Conservation (phyloP, 345 rosid genomes). For the Euphorbia pulcherrima region DNA sequence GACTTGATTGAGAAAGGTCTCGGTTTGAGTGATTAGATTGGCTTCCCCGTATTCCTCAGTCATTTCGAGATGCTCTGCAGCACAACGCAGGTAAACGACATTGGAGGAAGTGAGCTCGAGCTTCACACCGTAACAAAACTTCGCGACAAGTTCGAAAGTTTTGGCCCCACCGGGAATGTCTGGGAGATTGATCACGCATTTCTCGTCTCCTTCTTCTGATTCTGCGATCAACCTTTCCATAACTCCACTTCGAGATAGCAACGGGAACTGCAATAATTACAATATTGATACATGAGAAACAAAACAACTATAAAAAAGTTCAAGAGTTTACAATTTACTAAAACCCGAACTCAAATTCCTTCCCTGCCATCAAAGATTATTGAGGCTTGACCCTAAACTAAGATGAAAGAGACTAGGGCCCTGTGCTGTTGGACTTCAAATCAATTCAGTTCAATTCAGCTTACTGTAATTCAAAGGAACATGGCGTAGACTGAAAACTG, state of each 20-base stretch:
- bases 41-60: conserved; percentile 93
- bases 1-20: conserved; percentile 79
- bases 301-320: too few species aligned
- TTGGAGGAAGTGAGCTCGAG: conserved; percentile 89
- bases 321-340: conserved; percentile 1
- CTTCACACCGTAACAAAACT: conserved; percentile 97
- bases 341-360: conserved; percentile 3
- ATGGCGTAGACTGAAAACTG: too few species aligned
- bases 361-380: background rate
- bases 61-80: conserved; percentile 88
- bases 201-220: conserved; percentile 66
- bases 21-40: conserved; percentile 71
- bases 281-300: conserved; percentile 16
- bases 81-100: conserved; percentile 74
- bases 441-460: too few species aligned
- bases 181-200: conserved; percentile 51
- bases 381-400: background rate
- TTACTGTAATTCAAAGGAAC: too few species aligned
- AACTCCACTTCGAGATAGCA: conserved; percentile 90
- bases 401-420: background rate
- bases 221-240: conserved; percentile 85
- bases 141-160: conserved; percentile 90
- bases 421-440: too few species aligned
- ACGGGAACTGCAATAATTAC: conserved; percentile 66
- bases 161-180: conserved; percentile 84